Percentiles rank a stretch among this genome's conserved stretches.
Conservation (phyloP, 208 protist genomes). For the Leishmania guyanensis region DNA sequence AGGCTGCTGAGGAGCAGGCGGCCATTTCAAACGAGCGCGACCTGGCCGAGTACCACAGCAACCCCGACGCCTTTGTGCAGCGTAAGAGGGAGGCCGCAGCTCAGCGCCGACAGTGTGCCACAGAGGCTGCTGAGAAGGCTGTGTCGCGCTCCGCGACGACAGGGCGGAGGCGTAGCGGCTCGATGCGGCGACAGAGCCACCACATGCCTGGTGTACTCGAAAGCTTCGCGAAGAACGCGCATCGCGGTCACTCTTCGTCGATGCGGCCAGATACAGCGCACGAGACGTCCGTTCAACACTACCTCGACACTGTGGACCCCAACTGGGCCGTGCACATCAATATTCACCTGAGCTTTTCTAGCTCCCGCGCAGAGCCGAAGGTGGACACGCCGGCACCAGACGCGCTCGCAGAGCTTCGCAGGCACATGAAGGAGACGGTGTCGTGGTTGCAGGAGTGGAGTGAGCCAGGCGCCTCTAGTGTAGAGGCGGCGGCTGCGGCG, state of each 20-base stretch:
- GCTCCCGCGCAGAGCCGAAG: constrained; percentile 56
- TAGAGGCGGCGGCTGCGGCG: not conserved
- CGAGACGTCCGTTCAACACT: constrained; percentile 8
- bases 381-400: constrained; percentile 36
- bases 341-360: constrained; percentile 49
- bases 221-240: constrained; percentile 10
- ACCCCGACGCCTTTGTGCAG: constrained; percentile 49
- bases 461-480: constrained; percentile 1
- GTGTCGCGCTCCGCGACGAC: not conserved
- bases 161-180: constrained; percentile 6
- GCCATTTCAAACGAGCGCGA: constrained; percentile 28
- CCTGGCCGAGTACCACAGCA: constrained; percentile 32
- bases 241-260: constrained; percentile 8
- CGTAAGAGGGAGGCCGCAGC: constrained; percentile 38
- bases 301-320: constrained; percentile 45
- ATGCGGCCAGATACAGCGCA: constrained; percentile 7
- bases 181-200: constrained; percentile 12
- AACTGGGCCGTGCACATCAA: constrained; percentile 29
- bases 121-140: constrained; percentile 22
- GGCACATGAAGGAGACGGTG: constrained; percentile 28
- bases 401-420: constrained; percentile 34
- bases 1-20: constrained; percentile 34
- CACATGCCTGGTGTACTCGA: constrained; percentile 4
- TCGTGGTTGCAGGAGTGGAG: constrained; percentile 26
- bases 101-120: constrained; percentile 30